Evolutionary conservation across 176 grass and related monocot species (phyloP).

Genomic region (Oryza glumipatula): DNA sequence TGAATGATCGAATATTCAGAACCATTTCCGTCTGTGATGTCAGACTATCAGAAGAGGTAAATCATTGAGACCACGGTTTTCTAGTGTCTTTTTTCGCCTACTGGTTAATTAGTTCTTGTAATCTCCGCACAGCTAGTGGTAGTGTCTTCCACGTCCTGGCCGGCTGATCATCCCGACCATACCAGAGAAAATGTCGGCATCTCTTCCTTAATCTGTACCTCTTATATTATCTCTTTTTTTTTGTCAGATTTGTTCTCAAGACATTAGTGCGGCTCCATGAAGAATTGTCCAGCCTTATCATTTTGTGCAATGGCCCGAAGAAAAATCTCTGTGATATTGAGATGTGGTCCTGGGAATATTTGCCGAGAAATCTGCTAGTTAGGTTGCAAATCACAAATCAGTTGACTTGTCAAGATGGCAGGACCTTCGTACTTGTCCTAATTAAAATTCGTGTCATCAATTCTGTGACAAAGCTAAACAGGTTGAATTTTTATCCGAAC

Average conservation of each 20-base stretch:
- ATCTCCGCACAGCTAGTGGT: background rate
- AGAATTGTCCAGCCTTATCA: slow-evolving; percentile 1
- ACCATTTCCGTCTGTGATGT: no score
- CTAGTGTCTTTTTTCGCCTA: background rate
- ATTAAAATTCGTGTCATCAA: background rate
- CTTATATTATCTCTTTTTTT: background rate
- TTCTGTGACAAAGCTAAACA: background rate
- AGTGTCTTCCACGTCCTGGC: slow-evolving; percentile 20
- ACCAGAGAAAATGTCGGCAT: background rate
- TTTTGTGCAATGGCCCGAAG: background rate
- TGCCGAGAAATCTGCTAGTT: background rate
- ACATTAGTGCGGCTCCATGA: slow-evolving; percentile 41
- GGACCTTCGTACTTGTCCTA: background rate
- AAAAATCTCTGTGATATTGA: background rate
- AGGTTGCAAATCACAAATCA: background rate
- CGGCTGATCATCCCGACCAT: background rate
- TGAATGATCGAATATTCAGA: no score
- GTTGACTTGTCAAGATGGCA: background rate
- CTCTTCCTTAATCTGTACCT: background rate
- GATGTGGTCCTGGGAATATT: background rate
- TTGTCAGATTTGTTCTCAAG: background rate
- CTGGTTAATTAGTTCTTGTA: background rate
- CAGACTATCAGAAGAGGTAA: no score
- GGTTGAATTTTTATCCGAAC: background rate
- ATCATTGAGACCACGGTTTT: background rate